Base-by-base conservation (phyloP, 2,329 filamentous ascomycete genomes). In the Colletotrichum plurivorum region DNA sequence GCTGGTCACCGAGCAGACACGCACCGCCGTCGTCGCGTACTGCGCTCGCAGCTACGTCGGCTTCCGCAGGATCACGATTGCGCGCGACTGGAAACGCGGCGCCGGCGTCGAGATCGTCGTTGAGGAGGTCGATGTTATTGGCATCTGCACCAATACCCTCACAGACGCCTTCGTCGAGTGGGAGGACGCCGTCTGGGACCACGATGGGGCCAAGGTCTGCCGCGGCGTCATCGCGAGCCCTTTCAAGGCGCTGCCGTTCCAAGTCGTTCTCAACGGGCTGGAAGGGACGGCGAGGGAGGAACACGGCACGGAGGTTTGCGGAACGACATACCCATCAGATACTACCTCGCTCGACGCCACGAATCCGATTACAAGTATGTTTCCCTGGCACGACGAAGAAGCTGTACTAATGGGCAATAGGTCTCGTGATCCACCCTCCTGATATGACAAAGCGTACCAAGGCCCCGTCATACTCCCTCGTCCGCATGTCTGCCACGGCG, bases 191-290 rank as follows among this genome's bases (percentile, higher is more conserved):
- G 73, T 88, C 16, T 86, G 83, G 81, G 75, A 77, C 0, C 76
- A 82, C 5, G 78, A 76, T 4, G 74, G 75, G 5, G 75, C 73
- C 0, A 79, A 78, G n/a, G 73, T 82, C 48, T 87, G 83, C 52
- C 83, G 87, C n/a, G 88, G 87, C 2, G 78, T 89, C 3, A 83
- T 90, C 5, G 83, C 84, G 1, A 88, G 87, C 0, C 87, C 88
- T 0, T 82, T 84, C 43, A 76, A 82, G 16, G 79, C 84, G 2
- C 83, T 83, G 53, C 80, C 85, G 0, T 89, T 90, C 63, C 83
- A 89, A 54, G 76, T 89, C 15, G 73, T 81, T 1, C 75, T 89
- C 16, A 72, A 75, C 10, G 78, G 77, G 1, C 46, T 72, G 0
- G 60, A 77, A 43, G 54, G 72, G 53, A 55, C 71, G 15, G 63